Base-by-base conservation (phyloP, 1,284 basidiomycete genomes). In the Volvariella volvacea region DNA sequence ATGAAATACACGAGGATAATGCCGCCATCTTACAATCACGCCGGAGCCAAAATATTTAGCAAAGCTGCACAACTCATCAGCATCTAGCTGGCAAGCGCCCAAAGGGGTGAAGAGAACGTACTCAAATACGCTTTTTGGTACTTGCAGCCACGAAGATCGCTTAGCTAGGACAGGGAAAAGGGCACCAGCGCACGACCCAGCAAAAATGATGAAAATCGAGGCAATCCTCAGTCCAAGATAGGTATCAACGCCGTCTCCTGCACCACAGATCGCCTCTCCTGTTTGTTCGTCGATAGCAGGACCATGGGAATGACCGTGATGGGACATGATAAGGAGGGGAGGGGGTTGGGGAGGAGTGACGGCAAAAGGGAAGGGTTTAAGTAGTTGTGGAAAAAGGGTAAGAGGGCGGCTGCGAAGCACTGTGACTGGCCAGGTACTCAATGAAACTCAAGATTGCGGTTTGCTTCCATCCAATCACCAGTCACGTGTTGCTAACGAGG, bases 31-130 rank as follows among this genome's bases (percentile, higher is more conserved):
- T 50, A 87, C 85, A 59, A 94, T 93, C 48, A 95, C 88, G 22
- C 91, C 92, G 6, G 90, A 92, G 39, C 95, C 95, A 65, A 97
- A 97, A 67, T 88, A 98, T 65, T 95, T 96, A 22, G 88, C 87
- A 59, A 95, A 92, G 39, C 86, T 86, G 49, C n/a, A 59, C 17
- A 55, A 47, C 8, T 50, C 32, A 30, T 40, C 37, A 48, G 22
- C 22, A 15, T 40, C 34, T 12, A 33, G 22, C n/a, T n/a, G 28
- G 17, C 22, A 22, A 37, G 42, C 42, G 22, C 8, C 6, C 17
- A 16, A 41, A 16, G 21, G 19, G 17, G 22, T 9, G 33, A 21
- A 25, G 38, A 42, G 15, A 9, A 58, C 86, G 47, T 46, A 91
- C 88, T 93, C 84, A 52, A 88, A 92, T 1, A 84, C 65, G 9